A percentile compares a stretch with the other conserved stretches of the same genome.
These are phyloP conservation scores for Sclerotinia spermophila DNA, from an alignment of 2,329 filamentous ascomycete species.

Conservation along the genomic window DNA sequence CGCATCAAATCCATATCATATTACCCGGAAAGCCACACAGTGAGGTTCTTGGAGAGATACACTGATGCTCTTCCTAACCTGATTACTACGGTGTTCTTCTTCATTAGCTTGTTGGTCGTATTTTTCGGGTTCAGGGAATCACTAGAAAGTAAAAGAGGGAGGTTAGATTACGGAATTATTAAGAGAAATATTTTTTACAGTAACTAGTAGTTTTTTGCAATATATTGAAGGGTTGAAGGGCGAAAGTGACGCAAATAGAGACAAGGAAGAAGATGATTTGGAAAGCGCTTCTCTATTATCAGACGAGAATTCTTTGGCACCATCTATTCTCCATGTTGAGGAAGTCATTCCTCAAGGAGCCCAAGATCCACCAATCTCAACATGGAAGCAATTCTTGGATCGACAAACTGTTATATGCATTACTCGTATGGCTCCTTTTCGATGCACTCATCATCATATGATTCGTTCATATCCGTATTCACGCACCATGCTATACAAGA, in stretches of 20 bases:
- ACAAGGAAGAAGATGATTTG: neutral
- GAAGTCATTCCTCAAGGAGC: neutral
- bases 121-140: neutral
- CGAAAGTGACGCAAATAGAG: neutral
- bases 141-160: neutral
- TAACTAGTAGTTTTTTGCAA: neutral
- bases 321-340: neutral
- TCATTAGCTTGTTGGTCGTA: neutral
- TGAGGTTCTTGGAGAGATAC: slow-evolving; percentile 5
- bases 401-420: slow-evolving; percentile 8
- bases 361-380: neutral
- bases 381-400: slow-evolving; percentile 1
- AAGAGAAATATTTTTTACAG: neutral
- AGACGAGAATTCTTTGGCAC: neutral
- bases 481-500: neutral
- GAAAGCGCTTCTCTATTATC: neutral
- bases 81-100: neutral
- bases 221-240: neutral
- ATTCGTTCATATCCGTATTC: neutral
- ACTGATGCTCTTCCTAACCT: slow-evolving; percentile 12
- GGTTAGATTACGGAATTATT: neutral
- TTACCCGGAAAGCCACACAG: slow-evolving; percentile 5
- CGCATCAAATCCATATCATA: slow-evolving; percentile 41
- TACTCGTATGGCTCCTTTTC: neutral
- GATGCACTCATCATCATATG: slow-evolving; percentile 3